Base-by-base conservation (phyloP, 768 basidiomycete species). In the Daedalea quercina region DNA sequence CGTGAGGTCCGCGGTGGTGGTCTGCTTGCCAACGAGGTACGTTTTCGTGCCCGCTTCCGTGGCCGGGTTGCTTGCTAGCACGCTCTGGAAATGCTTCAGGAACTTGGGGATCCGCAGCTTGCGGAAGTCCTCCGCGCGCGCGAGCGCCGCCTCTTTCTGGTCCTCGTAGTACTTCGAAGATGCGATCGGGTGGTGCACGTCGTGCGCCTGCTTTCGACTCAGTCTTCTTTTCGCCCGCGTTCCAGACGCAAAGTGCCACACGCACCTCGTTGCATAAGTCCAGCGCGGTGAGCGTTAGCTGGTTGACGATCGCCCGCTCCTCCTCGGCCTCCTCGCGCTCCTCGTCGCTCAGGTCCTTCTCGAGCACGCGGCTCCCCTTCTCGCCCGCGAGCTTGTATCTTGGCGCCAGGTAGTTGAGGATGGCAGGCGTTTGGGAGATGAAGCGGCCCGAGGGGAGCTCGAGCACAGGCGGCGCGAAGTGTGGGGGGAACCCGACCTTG, bases 381-480 rank as follows among this genome's bases (percentile, higher is more conserved):
- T 24, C 51, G 33, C 68, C 70, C 2, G 65, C 68, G 44, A 72
- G 65, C 1, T 67, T 70, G 44, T 70, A 60, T 44, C 55, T 61
- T n/a, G 66, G 67, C 19, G 66, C 69, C 19, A 71, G 57, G 54
- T 68, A 68, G 53, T 65, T 62, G 53, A 73, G 59, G 59, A 74
- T 73, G 35, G 64, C 67, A 3, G 67, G 60, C 12, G 70, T 70
- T 59, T 74, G 72, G 17, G 67, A 69, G 41, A 74, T 20, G 37
- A 64, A 52, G 9, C 55, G 56, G 22, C 66, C 69, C 1, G 59
- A 61, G 35, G 65, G 61, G 17, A 63, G 52, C 53, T 68, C 61
- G 42, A 77, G 67, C 3, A 71, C 62, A 2, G 76, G 76, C 13
- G 72, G 72, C 6, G 74, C 74, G 56, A 75, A 73, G 34, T 70